Percentiles rank a stretch among this genome's conserved stretches.
Evolutionary conservation across 1,284 basidiomycete species (phyloP).

Genomic region (Trichosporon faecale): DNA sequence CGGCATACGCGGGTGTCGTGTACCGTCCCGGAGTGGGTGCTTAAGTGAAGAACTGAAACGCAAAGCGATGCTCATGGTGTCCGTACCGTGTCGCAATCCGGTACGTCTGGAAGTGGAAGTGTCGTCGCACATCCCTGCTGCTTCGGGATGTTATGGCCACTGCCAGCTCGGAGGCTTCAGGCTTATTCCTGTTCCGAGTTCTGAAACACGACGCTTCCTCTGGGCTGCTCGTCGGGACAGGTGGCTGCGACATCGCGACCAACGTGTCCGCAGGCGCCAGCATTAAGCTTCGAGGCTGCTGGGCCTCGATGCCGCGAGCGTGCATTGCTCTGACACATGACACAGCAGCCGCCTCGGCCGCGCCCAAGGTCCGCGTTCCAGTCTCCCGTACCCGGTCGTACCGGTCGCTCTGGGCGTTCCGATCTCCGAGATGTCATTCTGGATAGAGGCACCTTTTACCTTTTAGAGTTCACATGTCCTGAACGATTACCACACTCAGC

Average conservation of each 20-base stretch:
- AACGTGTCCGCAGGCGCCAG: not conserved
- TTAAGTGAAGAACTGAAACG: not conserved
- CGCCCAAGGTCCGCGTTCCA: not conserved
- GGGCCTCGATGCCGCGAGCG: not conserved
- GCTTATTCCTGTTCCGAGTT: not conserved
- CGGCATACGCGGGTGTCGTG: not conserved
- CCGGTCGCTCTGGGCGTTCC: not conserved
- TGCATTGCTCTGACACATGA: not conserved
- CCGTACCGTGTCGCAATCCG: not conserved
- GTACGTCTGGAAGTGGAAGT: not conserved
- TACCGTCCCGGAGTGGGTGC: not conserved
- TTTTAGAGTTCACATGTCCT: constrained; percentile 3
- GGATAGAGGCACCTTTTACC: not conserved
- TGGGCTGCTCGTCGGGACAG: not conserved
- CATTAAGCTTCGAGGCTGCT: not conserved
- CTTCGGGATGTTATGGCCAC: not conserved
- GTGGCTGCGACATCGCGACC: not conserved
- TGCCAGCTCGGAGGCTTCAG: not conserved
- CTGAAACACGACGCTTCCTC: not conserved
- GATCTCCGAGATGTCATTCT: not conserved
- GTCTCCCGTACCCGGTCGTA: not conserved
- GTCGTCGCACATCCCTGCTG: not conserved
- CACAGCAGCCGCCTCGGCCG: not conserved
- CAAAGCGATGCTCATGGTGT: not conserved
- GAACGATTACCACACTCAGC: not conserved